Base-by-base conservation (phyloP, 257 asterid species). In the Solanum chmielewskii region DNA sequence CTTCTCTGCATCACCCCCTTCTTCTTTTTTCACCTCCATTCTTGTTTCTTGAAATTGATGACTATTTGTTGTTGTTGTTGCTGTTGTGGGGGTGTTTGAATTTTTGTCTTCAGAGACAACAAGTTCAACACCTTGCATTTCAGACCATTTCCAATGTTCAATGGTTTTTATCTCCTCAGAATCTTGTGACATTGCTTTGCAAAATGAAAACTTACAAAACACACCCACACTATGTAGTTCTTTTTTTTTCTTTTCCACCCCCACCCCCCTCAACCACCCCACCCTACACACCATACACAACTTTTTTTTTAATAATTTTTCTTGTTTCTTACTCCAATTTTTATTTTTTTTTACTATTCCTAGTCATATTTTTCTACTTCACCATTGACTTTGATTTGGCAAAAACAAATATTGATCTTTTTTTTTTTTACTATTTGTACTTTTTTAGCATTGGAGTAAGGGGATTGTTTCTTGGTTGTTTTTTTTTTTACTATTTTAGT, bases 131-230 rank as follows among this genome's bases (percentile, higher is more conserved):
- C 92, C 98, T 88, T 96, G 98, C 77, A 92, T 89, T 88, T 96
- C 98, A 87, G 98, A 95, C 96, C 97, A 94, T 91, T 76, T 89
- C 96, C 98, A 95, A 25, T 94, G 94, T 93, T 96, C 69, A 85
- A 83, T 90, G 90, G 92, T 88, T 90, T 93, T 93, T 93, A 90
- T 92, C 91, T 92, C 94, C 87, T 91, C 90, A 81, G 86, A 88
- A 33, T 93, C 95, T 89, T 94, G 90, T 89, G 92, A 89, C 98
- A 93, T 94, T 90, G 87, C 91, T 90, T 92, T 88, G 84, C 83
- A 75, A 75, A 87, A 87, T 71, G 59, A 82, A 68, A 78, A 20
- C 87, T 49, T 83, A 86, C 83, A 82, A 74, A 88, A 47, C 86
- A 60, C 71, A 73, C 49, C 44, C 70, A 60, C 91, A 56, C 90